Percentiles rank a stretch among this genome's conserved stretches.
These are phyloP conservation scores for Ricinus communis DNA, from an alignment of 345 rosid species.

Conservation along the genomic window DNA sequence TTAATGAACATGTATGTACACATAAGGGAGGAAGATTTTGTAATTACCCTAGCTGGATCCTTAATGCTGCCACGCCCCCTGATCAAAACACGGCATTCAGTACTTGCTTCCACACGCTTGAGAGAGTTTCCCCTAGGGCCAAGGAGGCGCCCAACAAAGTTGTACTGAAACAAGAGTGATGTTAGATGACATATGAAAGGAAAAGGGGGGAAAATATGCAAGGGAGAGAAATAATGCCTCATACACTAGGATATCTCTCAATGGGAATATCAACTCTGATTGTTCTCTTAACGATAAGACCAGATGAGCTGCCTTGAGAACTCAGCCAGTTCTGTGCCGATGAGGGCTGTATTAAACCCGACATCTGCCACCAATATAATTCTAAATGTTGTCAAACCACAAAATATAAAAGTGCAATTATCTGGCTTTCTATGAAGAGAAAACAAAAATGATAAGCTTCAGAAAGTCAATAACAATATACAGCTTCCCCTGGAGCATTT, in stretches of 20 bases:
- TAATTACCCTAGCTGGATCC: constrained; percentile 74
- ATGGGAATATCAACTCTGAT: constrained; percentile 97
- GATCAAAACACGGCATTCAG: constrained; percentile 87
- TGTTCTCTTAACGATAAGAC: constrained; percentile 82
- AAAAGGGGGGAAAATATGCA: background rate
- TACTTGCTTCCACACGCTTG: constrained; percentile 94
- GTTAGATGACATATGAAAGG: constrained; percentile 21
- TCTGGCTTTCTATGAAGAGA: constrained; percentile 9
- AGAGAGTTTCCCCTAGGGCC: constrained; percentile 99
- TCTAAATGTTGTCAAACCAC: constrained; percentile 31
- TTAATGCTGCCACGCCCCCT: constrained; percentile 96
- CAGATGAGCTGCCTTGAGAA: constrained; percentile 75
- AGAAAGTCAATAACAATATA: constrained; percentile 1
- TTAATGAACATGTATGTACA: background rate
- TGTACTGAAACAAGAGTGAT: constrained; percentile 56
- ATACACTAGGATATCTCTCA: constrained; percentile 75
- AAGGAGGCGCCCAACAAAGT: constrained; percentile 97
- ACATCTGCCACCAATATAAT: constrained; percentile 54
- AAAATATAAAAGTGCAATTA: background rate
- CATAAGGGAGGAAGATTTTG: background rate
- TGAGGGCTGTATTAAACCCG: constrained; percentile 59
- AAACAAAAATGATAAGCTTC: background rate
- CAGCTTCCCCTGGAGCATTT: constrained; percentile 13
- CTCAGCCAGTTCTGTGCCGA: constrained; percentile 74
- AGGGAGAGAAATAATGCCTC: constrained; percentile 17